phyloP scores from a whole-genome alignment of 1,139 yeast genomes.

The Saccharomyces pastorianus region DNA sequence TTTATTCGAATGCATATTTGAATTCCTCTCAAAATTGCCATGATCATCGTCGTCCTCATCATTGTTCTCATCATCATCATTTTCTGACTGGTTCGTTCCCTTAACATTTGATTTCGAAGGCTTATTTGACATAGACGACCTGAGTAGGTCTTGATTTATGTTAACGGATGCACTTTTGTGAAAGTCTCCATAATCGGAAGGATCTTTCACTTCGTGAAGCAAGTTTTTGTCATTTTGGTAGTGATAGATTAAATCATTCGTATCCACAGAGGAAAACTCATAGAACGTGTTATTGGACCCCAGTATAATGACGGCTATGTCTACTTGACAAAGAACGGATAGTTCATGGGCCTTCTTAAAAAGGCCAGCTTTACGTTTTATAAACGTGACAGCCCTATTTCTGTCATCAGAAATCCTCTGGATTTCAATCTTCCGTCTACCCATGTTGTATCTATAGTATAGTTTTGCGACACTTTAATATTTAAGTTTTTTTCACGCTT shows the following conservation, averaged over 20 bases:
- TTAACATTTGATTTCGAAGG: background rate
- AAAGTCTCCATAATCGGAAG: slow-evolving; percentile 46
- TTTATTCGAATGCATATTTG: background rate
- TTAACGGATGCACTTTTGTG: slow-evolving; percentile 21
- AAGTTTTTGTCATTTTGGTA: slow-evolving; percentile 37
- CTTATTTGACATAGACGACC: background rate
- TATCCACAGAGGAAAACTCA: slow-evolving; percentile 72
- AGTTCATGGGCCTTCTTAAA: slow-evolving; percentile 95
- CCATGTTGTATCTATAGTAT: slow-evolving; percentile 44
- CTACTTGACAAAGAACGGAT: slow-evolving; percentile 87
- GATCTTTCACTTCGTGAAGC: slow-evolving; percentile 53
- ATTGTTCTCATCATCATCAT: background rate
- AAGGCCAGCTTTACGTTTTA: slow-evolving; percentile 87
- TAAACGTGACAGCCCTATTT: slow-evolving; percentile 81
- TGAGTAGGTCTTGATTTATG: background rate
- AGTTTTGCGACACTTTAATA: background rate
- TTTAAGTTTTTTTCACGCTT: slow-evolving; percentile 1
- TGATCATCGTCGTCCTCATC: background rate
- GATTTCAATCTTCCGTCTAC: slow-evolving; percentile 92
- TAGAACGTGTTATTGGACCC: slow-evolving; percentile 70
- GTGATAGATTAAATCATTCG: slow-evolving; percentile 50
- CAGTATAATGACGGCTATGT: slow-evolving; percentile 78
- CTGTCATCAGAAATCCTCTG: slow-evolving; percentile 87
- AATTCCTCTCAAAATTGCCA: background rate
- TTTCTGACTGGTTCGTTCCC: background rate